These are phyloP conservation scores for Backusella tuberculispora DNA, from an alignment of 192 early-diverging fungal genomes.

Conservation along the genomic window DNA sequence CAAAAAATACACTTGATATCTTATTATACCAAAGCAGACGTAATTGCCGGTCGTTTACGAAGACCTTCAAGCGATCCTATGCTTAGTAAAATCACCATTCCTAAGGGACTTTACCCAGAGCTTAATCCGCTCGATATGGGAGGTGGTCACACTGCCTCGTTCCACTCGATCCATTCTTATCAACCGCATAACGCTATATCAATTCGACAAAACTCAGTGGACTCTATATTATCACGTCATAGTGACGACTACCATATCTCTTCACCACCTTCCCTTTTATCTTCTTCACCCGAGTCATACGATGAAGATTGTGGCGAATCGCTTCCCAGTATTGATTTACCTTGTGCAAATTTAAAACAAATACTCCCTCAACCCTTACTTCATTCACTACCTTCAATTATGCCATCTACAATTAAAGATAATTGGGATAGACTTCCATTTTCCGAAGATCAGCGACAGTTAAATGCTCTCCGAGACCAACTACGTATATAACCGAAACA, in stretches of 20 bases:
- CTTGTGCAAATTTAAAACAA: constrained; percentile 6
- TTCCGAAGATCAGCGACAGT: constrained; percentile 42
- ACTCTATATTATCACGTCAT: neutral
- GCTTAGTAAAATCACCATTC: constrained; percentile 69
- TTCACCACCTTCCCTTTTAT: constrained; percentile 18
- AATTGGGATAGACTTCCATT: constrained; percentile 34
- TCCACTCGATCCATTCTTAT: constrained; percentile 16
- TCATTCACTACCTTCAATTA: constrained; percentile 1
- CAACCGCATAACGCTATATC: neutral
- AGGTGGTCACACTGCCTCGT: constrained; percentile 22
- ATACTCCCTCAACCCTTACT: neutral
- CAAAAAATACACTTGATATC: constrained; percentile 87
- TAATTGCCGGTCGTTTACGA: constrained; percentile 60
- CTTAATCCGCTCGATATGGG: constrained; percentile 45
- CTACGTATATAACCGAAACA: constrained; percentile 27
- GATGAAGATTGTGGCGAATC: constrained; percentile 16
- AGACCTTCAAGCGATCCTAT: constrained; percentile 68
- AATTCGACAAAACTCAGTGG: constrained; percentile 12
- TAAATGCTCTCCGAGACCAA: constrained; percentile 28
- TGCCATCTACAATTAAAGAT: constrained; percentile 24
- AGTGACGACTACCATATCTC: neutral
- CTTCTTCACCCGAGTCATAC: constrained; percentile 17
- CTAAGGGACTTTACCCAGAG: constrained; percentile 86
- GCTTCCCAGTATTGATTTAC: constrained; percentile 11
- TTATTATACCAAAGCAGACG: constrained; percentile 85